Evolutionary conservation across 352 stramenopile genomes (phyloP), one percentile per base, ranked within the genome.

Genomic region (Phytophthora citrophthora): DNA sequence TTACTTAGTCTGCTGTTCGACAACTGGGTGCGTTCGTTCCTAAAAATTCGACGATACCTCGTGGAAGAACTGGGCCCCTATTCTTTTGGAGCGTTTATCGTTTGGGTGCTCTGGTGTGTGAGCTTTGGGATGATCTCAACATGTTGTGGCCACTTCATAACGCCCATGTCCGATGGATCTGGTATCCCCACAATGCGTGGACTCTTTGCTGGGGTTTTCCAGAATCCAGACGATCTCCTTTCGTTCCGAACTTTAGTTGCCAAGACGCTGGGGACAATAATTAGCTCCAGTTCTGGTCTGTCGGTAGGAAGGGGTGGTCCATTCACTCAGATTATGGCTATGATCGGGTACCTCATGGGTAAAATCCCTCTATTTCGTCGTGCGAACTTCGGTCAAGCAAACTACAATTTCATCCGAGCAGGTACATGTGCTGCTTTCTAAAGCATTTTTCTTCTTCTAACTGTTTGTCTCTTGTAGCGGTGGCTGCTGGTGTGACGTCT

Each of bases 161-260:
- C 81, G 12, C 69, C 75, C 0, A 74, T 78, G 26, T 89, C 84
- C 13, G 86, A 95, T 36, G 86, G 86, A 23, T 93, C 86, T 9
- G 86, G 86, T 8, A 89, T 95, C 18, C 86, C 86, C 0, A 85
- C 77, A 5, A 93, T 95, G 84, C 82, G 84, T 13, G 86, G 83
- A 20, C 71, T 95, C n/a, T 91, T 93, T 29, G 84, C 86, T 6
- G 86, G 86, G 15, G 81, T 91, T 8, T 90, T 88, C 51, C 85
- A 93, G 57, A 91, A 91, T 53, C 85, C 82, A 10, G 72, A 63
- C 1, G 80, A 93, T 12, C 71, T 90, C 0, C 59, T 95, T 32
- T 92, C 81, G 2, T 76, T 91, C 34, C 64, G 68, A 26, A 91
- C 86, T 15, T 82, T 95, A 41, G 51, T 93, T 3, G 84, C 80